Evolutionary conservation across 2,329 filamentous ascomycete genomes (phyloP), one percentile per base, ranked within the genome.

Genomic region (Exophiala mesophila): DNA sequence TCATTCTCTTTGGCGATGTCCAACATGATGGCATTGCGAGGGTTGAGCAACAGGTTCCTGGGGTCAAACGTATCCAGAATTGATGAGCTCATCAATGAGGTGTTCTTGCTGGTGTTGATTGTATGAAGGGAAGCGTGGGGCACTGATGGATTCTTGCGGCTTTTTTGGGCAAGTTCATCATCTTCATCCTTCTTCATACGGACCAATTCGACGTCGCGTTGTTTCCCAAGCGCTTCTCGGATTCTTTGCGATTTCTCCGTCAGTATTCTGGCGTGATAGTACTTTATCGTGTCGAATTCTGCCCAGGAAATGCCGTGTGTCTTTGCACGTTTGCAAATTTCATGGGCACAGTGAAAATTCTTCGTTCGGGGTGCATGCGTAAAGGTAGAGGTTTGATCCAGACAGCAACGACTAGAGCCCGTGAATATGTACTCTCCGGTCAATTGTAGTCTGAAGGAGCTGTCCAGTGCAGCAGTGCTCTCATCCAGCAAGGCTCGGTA

Each of bases 231-330:
- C 5, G 53, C 51, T 26, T 49, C 48, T 36, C 51, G 50, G 49
- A 52, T 54, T 32, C 53, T 44, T 20, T 36, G 34, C 10, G 53
- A 50, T 33, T 45, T 52, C 19, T 52, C 52, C 5, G 49, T 43
- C 30, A 41, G 39, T 32, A 55, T 53, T 28, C 53, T 41, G 9
- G 41, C 41, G 29, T 49, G 49, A 30, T 55, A 55, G 24, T 54
- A 50, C 37, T 52, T 55, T 26, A 55, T 46, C 16, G 53, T 55
- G 41, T 55, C 51, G 36, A 54, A 45, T 44, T 55, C 51, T 40
- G 51, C 39, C 45, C 45, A 55, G 13, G 49, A 53, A 13, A 55
- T 31, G 18, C 53, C 53, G 17, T 50, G 40, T 5, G 43, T 49
- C 35, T 47, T 54, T 30, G 53, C 51, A 20, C 51, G 45, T 12